A percentile compares a stretch with the other conserved stretches of the same genome.
phyloP scores from a whole-genome alignment of 495 filamentous ascomycete genomes.

The Astrothelium subdiscretum region DNA sequence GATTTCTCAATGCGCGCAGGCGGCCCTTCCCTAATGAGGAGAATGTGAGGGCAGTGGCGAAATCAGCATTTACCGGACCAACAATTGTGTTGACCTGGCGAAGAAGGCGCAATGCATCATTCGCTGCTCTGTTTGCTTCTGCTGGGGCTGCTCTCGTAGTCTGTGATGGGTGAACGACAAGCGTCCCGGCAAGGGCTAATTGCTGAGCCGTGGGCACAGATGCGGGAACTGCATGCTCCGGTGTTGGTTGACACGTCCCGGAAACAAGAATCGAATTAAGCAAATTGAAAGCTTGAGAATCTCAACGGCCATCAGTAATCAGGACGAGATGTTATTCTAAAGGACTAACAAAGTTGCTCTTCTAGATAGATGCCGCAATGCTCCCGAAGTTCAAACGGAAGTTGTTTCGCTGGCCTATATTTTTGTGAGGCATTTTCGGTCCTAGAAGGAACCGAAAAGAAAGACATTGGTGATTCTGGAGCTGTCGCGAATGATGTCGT shows the following conservation, averaged over 20 bases:
- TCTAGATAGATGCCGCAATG: conserved; percentile 65
- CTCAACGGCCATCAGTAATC: conserved; percentile 31
- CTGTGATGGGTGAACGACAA: conserved; percentile 58
- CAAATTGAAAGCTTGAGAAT: conserved; percentile 55
- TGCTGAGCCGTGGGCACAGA: conserved; percentile 44
- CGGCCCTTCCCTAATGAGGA: conserved; percentile 12
- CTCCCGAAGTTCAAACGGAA: conserved; percentile 51
- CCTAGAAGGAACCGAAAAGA: background rate
- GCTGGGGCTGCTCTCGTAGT: conserved; percentile 45
- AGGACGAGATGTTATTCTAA: background rate
- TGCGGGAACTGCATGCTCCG: conserved; percentile 23
- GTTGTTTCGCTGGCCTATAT: conserved; percentile 41
- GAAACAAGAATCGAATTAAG: conserved; percentile 53
- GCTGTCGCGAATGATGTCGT: background rate
- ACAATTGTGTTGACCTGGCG: conserved; percentile 41
- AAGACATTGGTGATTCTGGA: background rate
- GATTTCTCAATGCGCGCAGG: conserved; percentile 22
- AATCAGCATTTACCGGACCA: conserved; percentile 37
- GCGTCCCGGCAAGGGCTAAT: conserved; percentile 54
- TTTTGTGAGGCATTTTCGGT: background rate
- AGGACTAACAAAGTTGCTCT: conserved; percentile 51
- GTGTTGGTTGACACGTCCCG: conserved; percentile 30
- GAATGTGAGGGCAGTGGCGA: conserved; percentile 46
- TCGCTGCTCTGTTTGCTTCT: conserved; percentile 42
- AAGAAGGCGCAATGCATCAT: conserved; percentile 46